A percentile compares a stretch with the other conserved stretches of the same genome.
These are phyloP conservation scores for Geotrichum aggregatum DNA, from an alignment of 1,139 yeast genomes.

Conservation along the genomic window DNA sequence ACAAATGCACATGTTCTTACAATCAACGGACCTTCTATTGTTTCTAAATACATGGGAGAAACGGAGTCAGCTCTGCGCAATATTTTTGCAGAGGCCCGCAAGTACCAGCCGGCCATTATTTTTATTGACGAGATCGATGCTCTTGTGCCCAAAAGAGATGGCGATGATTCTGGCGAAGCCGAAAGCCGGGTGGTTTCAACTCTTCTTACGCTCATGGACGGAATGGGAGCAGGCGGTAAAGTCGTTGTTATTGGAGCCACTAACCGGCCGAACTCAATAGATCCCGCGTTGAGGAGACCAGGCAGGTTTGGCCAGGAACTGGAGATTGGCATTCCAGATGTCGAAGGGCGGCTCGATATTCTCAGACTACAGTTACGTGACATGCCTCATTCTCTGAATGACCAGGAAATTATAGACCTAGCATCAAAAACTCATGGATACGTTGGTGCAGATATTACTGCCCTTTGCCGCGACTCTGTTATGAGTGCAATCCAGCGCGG, in stretches of 20 bases:
- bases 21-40: conserved; percentile 87
- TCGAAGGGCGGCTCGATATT: conserved; percentile 87
- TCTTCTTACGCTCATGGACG: conserved; percentile 81
- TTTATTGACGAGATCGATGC: conserved; percentile 93
- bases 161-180: conserved; percentile 84
- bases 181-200: conserved; percentile 90
- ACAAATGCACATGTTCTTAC: conserved; percentile 72
- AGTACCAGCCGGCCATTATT: conserved; percentile 79
- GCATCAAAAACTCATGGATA: conserved; percentile 90
- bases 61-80: conserved; percentile 80
- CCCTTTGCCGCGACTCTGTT: conserved; percentile 82
- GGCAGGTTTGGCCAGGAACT: conserved; percentile 99
- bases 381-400: conserved; percentile 61
- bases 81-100: conserved; percentile 78
- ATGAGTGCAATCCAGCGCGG: conserved; percentile 74
- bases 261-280: conserved; percentile 96
- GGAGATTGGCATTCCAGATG: conserved; percentile 96
- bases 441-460: conserved; percentile 92
- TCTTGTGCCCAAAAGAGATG: conserved; percentile 72
- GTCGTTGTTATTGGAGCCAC: conserved; percentile 83
- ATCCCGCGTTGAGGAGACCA: conserved; percentile 95
- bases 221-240: conserved; percentile 65
- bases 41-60: conserved; percentile 88
- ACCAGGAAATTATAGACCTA: conserved; percentile 51
- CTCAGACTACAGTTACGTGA: conserved; percentile 55